Conservation (phyloP, 495 filamentous ascomycete species). For the Endocarpon pusillum region DNA sequence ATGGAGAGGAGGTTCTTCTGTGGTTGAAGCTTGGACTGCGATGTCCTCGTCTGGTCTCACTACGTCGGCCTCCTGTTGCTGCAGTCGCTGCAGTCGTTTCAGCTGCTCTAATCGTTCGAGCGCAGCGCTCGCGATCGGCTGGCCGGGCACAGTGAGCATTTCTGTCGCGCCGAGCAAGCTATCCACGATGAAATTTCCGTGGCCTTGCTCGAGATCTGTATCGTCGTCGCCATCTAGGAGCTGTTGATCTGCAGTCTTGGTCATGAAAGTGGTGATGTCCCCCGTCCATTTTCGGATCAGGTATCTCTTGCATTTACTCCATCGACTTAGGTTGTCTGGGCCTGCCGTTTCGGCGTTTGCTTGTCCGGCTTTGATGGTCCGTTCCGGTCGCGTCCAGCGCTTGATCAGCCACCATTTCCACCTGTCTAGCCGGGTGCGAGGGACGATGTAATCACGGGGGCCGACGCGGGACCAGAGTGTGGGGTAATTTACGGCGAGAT, state of each 20-base stretch:
- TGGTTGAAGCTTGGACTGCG: conserved; percentile 4
- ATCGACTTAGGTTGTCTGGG: conserved; percentile 21
- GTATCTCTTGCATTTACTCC: conserved; percentile 26
- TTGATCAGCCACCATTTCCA: conserved; percentile 31
- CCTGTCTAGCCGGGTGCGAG: conserved; percentile 12
- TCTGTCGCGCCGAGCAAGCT: conserved; percentile 9
- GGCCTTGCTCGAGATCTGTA: conserved; percentile 8
- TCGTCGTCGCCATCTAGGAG: conserved; percentile 3
- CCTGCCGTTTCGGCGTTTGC: conserved; percentile 3
- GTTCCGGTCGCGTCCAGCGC: conserved; percentile 24
- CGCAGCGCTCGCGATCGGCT: conserved; percentile 12
- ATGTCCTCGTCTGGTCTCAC: conserved; percentile 2
- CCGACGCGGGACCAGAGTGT: conserved; percentile 31
- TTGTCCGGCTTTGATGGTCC: conserved; percentile 11
- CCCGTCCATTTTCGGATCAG: conserved; percentile 27
- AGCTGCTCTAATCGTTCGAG: conserved; percentile 8
- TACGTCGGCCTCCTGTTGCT: conserved; percentile 5
- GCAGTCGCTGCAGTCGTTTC: conserved; percentile 4
- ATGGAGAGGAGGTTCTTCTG: too few relatives aligned
- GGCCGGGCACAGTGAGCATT: conserved; percentile 4
- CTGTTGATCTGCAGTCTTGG: conserved; percentile 3
- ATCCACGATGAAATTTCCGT: conserved; percentile 9
- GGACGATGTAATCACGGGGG: conserved; percentile 22
- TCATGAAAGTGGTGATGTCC: conserved; percentile 13
- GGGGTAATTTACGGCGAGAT: conserved; percentile 27